Evolutionary conservation across 305 asterid species (phyloP).

Genomic region (Plantago coronopus): DNA sequence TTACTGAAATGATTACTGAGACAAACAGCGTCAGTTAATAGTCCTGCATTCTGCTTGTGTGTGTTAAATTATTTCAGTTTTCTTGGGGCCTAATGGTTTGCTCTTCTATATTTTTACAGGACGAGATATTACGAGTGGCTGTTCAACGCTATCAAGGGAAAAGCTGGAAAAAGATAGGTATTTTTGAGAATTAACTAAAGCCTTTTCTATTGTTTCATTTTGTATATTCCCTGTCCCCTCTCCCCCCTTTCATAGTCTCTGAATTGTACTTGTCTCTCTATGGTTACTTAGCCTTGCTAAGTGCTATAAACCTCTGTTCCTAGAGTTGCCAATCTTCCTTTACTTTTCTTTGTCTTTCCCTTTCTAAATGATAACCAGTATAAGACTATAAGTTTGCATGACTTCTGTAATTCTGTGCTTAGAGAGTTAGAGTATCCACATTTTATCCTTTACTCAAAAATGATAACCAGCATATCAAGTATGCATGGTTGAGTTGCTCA

Average conservation of each 20-base stretch:
- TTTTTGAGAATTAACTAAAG: neutral
- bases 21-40: too few relatives aligned
- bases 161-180: conserved; percentile 99
- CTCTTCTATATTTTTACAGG: conserved; percentile 44
- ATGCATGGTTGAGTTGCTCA: conserved; percentile 22
- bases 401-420: too few relatives aligned
- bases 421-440: neutral
- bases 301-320: too few relatives aligned
- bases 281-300: too few relatives aligned
- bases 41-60: too few relatives aligned
- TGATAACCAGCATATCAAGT: conserved; percentile 13
- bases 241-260: conserved; percentile 11
- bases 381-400: too few relatives aligned
- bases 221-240: too few relatives aligned
- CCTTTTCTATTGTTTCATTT: too few relatives aligned
- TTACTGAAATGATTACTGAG: neutral
- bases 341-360: too few relatives aligned
- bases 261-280: conserved; percentile 1
- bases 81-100: neutral
- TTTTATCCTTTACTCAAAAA: conserved; percentile 2
- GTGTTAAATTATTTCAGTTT: neutral
- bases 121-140: conserved; percentile 77
- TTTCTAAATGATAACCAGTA: too few relatives aligned
- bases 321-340: too few relatives aligned
- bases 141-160: conserved; percentile 94